Base-by-base conservation (phyloP, 768 basidiomycete genomes). In the Tricholoma flavovirens region DNA sequence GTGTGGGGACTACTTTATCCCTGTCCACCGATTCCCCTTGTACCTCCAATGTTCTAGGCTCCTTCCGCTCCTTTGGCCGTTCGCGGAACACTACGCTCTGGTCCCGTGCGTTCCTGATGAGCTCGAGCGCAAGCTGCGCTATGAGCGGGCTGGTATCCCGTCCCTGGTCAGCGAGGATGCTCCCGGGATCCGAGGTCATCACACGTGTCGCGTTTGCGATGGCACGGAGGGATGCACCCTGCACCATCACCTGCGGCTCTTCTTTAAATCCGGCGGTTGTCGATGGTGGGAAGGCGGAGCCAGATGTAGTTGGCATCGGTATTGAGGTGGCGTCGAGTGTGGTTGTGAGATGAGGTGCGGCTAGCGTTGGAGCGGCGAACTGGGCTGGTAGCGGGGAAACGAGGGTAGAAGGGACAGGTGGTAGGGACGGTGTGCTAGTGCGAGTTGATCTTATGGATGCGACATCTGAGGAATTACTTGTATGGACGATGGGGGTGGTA, bases 201-300 rank as follows among this genome's bases (percentile, higher is more conserved):
- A 93, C 86, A 3, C 91, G 83, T 1, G 87, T 93, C 1, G 91
- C 90, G 54, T 92, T 85, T 15, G 82, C 80, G 54, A 93, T 90
- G 1, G 91, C 91, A 5, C 82, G 82, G 2, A 93, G 66, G 0
- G 88, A 80, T 0, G 84, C 69, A 1, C 89, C 87, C 63, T 92
- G 90, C 6, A 67, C 67, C 6, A 71, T 54, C 7, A 66, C 49
- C 1, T 65, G 64, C 22, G 74, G 71, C 1, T 71, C 60, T 7
- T 52, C 55, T 1, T 63, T 62, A 17, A 66, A 61, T 9, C 69
- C 61, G 30, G 49, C 5, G 4, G 40, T 32, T 1, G 52, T 10
- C 8, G 26, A 40, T 4, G 51, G 30, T 15, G 51, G 29, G 1
- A 62, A 51, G 2, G 59, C 55, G 12, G 60, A 60, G 10, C 43